Evolutionary conservation across 495 filamentous ascomycete species (phyloP), one percentile per base, ranked within the genome.

Genomic region (Penicillium turbatum): DNA sequence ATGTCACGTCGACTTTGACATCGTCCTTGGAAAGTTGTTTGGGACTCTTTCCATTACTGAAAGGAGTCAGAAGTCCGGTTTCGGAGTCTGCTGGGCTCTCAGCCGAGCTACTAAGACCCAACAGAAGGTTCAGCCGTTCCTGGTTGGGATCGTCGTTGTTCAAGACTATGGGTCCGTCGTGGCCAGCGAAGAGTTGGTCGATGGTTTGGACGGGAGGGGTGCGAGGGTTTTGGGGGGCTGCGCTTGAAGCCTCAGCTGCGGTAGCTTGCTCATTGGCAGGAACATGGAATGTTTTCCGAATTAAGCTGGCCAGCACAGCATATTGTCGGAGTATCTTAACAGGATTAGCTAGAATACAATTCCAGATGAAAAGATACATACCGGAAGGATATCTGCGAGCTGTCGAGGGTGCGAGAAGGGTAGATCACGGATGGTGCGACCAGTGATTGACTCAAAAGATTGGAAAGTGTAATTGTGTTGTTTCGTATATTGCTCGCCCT

Each of bases 341-440:
- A 0, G 8, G 11, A 12, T 61, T 29, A 57, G 57, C 36, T 24
- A 24, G 37, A 46, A 29, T 41, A n/a, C 38, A 10, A 38, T 5
- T 16, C 46, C 9, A 17, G 13, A 13, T n/a, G 5, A 12, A 46
- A 26, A n/a, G 30, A 55, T 19, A 51, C 70, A 43, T 68, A 77
- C 74, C 13, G 86, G 90, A 21, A 97, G 74, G 48, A 96, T 83
- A 35, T 80, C 80, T 24, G 92, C 72, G 12, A 98, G 72, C 62
- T 97, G 90, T 45, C 85, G 81, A 2, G 93, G 93, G 63, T 97
- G 93, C 1, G 84, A 82, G 60, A 98, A 96, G 1, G 88, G 85
- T 8, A 97, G 71, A 17, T 88, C 80, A 34, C 79, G 79, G 21
- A 98, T 65, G 2, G 77, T 79, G 32, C 83, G 77, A 4, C 87